Evolutionary conservation across 352 stramenopile genomes (phyloP).

Genomic region (Globisporangium paroecandrum): DNA sequence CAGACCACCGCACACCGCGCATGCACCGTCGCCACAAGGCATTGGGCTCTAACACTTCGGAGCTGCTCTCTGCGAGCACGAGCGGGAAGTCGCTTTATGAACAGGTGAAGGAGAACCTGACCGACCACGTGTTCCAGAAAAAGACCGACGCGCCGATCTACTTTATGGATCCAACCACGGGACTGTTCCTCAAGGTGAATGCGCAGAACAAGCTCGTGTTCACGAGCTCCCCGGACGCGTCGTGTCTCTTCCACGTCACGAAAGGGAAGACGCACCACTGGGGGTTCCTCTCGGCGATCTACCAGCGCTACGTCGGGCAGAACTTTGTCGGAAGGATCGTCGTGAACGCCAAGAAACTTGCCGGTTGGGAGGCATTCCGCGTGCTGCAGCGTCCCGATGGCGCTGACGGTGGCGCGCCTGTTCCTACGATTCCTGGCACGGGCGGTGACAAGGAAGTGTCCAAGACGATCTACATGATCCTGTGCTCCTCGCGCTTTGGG

Average conservation of each 20-base stretch:
- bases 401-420: neutral
- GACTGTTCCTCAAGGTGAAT: conserved; percentile 53
- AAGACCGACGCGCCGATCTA: conserved; percentile 54
- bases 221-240: conserved; percentile 49
- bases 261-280: conserved; percentile 77
- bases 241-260: conserved; percentile 73
- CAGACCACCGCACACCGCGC: conserved; percentile 1
- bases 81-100: conserved; percentile 67
- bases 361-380: conserved; percentile 71
- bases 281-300: conserved; percentile 64
- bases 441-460: conserved; percentile 15
- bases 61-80: conserved; percentile 35
- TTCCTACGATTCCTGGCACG: neutral
- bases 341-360: conserved; percentile 58
- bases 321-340: conserved; percentile 69
- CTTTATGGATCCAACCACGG: conserved; percentile 56
- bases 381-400: conserved; percentile 46
- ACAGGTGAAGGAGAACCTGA: conserved; percentile 50
- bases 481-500: conserved; percentile 74
- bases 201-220: conserved; percentile 69
- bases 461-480: conserved; percentile 56
- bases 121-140: conserved; percentile 52
- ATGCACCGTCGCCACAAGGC: neutral
- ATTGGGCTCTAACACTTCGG: conserved; percentile 25
- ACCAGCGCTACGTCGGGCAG: conserved; percentile 69